Evolutionary conservation across 495 filamentous ascomycete species (phyloP).

Genomic region (Penicillium herquei): DNA sequence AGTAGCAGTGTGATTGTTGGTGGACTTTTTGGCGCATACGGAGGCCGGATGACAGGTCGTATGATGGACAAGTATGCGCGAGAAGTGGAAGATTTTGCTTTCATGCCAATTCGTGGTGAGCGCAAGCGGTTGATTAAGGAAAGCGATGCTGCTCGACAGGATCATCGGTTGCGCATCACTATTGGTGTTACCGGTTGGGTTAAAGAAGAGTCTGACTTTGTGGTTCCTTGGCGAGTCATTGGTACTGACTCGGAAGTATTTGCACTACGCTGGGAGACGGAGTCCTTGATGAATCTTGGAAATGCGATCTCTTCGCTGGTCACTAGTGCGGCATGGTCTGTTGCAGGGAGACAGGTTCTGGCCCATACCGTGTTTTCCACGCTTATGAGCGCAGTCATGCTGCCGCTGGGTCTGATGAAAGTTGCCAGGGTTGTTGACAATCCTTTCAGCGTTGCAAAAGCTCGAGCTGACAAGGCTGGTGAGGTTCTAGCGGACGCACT

Average conservation of each 20-base stretch:
- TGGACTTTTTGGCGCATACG: constrained; percentile 85
- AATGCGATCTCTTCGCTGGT: constrained; percentile 70
- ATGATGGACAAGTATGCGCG: constrained; percentile 86
- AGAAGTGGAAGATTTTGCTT: constrained; percentile 87
- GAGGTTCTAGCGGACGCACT: constrained; percentile 81
- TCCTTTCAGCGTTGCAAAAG: constrained; percentile 80
- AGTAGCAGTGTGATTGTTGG: constrained; percentile 76
- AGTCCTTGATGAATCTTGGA: constrained; percentile 74
- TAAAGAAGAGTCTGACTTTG: constrained; percentile 65
- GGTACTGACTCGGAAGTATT: constrained; percentile 73
- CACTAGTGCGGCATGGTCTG: constrained; percentile 72
- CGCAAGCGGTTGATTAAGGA: constrained; percentile 42
- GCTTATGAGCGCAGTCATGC: constrained; percentile 65
- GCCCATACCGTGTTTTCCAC: constrained; percentile 74
- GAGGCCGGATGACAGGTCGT: constrained; percentile 76
- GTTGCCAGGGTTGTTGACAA: constrained; percentile 82
- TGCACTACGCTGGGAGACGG: constrained; percentile 79
- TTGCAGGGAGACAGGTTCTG: constrained; percentile 74
- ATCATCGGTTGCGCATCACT: constrained; percentile 73
- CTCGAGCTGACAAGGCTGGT: constrained; percentile 84
- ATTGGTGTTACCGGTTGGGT: constrained; percentile 85
- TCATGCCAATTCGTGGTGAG: constrained; percentile 65
- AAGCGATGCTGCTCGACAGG: constrained; percentile 45
- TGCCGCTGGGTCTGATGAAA: constrained; percentile 77
- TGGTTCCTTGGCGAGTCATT: constrained; percentile 73